Evolutionary conservation across 179 eudicot genomes (phyloP).

Genomic region (Patellifolia procumbens): DNA sequence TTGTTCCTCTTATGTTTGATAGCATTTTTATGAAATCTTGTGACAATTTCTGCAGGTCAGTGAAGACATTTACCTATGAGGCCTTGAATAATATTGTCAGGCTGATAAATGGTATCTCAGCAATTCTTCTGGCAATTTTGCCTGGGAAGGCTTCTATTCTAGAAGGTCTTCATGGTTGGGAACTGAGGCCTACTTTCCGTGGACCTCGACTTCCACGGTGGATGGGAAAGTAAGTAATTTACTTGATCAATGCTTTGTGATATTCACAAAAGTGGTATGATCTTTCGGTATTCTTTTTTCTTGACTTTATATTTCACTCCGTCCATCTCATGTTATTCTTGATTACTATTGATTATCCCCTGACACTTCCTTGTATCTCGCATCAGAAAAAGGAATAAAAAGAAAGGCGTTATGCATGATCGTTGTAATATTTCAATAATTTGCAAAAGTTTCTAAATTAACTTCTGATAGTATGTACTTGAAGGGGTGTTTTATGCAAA

Average conservation of each 20-base stretch:
- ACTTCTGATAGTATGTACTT: not conserved
- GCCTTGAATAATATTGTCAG: conserved; percentile 79
- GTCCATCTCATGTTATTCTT: not conserved
- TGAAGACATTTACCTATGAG: conserved; percentile 89
- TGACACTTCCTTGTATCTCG: not conserved
- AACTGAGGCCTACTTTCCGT: conserved; percentile 86
- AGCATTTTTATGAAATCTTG: not conserved
- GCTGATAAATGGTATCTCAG: conserved; percentile 89
- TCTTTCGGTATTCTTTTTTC: not conserved
- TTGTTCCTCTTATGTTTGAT: not conserved
- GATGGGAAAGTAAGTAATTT: conserved; percentile 89
- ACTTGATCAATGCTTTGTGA: conserved; percentile 13
- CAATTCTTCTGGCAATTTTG: conserved; percentile 75
- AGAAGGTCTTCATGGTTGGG: conserved; percentile 99
- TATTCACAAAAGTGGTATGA: not conserved
- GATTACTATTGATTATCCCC: not conserved
- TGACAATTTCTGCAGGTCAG: conserved; percentile 66
- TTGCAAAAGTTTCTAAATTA: not conserved
- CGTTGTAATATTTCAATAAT: not conserved
- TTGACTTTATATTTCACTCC: not conserved
- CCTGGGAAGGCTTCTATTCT: conserved; percentile 90
- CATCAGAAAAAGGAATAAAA: not conserved
- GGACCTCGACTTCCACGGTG: conserved; percentile 97
- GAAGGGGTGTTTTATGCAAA: not conserved
- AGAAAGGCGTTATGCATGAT: not conserved